phyloP scores from a whole-genome alignment of 257 asterid genomes.

The Parsonsia alboflavescens region DNA sequence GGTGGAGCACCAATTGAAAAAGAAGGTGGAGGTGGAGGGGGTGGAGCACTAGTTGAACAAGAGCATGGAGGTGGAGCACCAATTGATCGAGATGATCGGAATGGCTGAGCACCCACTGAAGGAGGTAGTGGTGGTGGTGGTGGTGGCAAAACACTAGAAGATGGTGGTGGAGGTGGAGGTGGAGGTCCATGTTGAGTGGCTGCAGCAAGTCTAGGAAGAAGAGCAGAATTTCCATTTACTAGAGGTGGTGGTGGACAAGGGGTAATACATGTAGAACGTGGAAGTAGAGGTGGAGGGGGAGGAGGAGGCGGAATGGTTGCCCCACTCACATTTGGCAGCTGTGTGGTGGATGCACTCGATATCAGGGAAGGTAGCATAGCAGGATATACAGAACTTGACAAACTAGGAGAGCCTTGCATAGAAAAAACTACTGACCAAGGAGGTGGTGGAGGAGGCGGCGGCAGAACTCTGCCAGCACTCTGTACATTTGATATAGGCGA shows the following conservation, averaged over 20 bases:
- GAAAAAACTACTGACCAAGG: conserved; percentile 39
- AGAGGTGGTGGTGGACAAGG: conserved; percentile 28
- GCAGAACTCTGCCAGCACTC: conserved; percentile 26
- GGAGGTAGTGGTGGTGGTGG: conserved; percentile 19
- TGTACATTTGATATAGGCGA: conserved; percentile 26
- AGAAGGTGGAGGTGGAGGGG: conserved; percentile 37
- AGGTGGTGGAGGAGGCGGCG: conserved; percentile 50
- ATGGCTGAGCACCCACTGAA: conserved; percentile 9
- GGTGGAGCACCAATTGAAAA: conserved; percentile 32
- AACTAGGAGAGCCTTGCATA: conserved; percentile 9
- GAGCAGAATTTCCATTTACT: conserved; percentile 2
- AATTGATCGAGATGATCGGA: conserved; percentile 17
- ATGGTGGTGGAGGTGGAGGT: conserved; percentile 34
- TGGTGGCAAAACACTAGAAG: too few relatives aligned
- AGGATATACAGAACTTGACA: conserved; percentile 15
- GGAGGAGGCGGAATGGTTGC: conserved; percentile 25
- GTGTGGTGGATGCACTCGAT: conserved; percentile 14
- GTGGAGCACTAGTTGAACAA: conserved; percentile 17
- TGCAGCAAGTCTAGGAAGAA: conserved; percentile 31
- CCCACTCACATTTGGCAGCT: conserved; percentile 16
- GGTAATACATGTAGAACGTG: conserved; percentile 17
- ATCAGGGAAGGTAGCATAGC: conserved; percentile 28
- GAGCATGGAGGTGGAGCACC: conserved; percentile 35
- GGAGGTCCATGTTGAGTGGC: conserved; percentile 24
- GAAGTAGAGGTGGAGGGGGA: conserved; percentile 27